Percentiles rank a stretch among this genome's conserved stretches.
Conservation (phyloP, 495 filamentous ascomycete genomes). For the Amniculicola lignicola region DNA sequence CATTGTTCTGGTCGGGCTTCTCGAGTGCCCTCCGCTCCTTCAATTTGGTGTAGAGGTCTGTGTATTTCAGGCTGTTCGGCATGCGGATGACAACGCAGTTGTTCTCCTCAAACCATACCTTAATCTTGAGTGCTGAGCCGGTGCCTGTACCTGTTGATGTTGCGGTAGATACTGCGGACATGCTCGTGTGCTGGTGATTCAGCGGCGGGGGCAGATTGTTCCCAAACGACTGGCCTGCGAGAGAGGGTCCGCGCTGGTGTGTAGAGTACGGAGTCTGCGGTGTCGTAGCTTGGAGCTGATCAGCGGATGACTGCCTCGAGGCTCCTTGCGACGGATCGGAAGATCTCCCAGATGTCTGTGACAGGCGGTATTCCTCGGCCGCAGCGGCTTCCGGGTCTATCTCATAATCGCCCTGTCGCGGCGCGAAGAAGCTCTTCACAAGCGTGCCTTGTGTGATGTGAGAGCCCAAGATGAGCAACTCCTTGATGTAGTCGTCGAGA, state of each 20-base stretch:
- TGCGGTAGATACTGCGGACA: constrained; percentile 52
- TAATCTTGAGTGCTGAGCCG: constrained; percentile 72
- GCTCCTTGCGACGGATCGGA: constrained; percentile 43
- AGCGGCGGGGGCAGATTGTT: constrained; percentile 22
- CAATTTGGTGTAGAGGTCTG: constrained; percentile 55
- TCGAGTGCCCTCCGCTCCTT: constrained; percentile 55
- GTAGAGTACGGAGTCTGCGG: constrained; percentile 28
- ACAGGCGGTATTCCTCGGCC: constrained; percentile 36
- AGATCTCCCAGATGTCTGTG: constrained; percentile 26
- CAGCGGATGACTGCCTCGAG: constrained; percentile 67
- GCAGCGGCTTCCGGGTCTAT: constrained; percentile 55
- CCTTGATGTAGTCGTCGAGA: constrained; percentile 91
- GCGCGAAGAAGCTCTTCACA: constrained; percentile 86
- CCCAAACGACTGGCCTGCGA: constrained; percentile 39
- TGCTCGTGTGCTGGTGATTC: constrained; percentile 42
- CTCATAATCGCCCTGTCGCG: constrained; percentile 87
- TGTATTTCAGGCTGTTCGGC: constrained; percentile 71
- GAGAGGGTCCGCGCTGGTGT: constrained; percentile 57
- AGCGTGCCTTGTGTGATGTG: constrained; percentile 80
- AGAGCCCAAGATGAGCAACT: constrained; percentile 73
- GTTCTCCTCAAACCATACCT: constrained; percentile 80
- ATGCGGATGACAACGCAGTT: constrained; percentile 90
- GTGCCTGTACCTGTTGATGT: no score
- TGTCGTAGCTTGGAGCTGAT: constrained; percentile 30
- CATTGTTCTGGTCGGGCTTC: constrained; percentile 34